Conservation (phyloP, 495 filamentous ascomycete genomes). For the Daldinia decipiens region DNA sequence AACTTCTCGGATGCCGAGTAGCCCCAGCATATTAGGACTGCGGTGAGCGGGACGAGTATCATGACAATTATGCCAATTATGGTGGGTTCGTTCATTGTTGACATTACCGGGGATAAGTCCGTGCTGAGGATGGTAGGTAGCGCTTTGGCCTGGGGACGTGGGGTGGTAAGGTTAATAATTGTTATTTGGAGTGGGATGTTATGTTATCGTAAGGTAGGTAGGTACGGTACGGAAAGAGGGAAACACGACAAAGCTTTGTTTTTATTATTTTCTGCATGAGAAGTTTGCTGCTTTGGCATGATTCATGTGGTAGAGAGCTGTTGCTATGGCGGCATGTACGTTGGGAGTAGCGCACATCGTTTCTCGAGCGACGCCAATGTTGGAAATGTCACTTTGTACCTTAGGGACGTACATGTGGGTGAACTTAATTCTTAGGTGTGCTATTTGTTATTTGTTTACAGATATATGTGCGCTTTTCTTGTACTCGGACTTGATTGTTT, state of each 20-base stretch:
- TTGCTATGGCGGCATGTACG: not conserved
- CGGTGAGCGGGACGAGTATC: not conserved
- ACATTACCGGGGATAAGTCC: not conserved
- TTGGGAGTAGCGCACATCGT: not conserved
- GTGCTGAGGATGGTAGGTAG: not conserved
- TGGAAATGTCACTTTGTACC: not conserved
- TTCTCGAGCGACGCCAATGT: not conserved
- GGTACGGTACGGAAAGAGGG: not conserved
- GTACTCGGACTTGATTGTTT: no score
- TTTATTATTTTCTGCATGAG: not conserved
- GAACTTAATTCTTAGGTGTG: not conserved
- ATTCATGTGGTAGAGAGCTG: not conserved
- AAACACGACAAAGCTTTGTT: not conserved
- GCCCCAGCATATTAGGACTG: not conserved
- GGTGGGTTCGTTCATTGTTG: not conserved
- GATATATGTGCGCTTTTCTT: no score
- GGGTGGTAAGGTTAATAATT: not conserved
- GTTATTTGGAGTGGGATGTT: not conserved
- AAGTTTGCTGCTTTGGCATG: not conserved
- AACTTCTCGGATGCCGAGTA: not conserved
- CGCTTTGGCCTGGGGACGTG: not conserved
- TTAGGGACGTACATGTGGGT: not conserved
- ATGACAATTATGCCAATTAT: constrained; percentile 28
- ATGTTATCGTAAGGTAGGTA: not conserved
- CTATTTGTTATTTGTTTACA: not conserved